Evolutionary conservation across 1,139 yeast genomes (phyloP), one percentile per base, ranked within the genome.

Genomic region (Yamadazyma triangularis): DNA sequence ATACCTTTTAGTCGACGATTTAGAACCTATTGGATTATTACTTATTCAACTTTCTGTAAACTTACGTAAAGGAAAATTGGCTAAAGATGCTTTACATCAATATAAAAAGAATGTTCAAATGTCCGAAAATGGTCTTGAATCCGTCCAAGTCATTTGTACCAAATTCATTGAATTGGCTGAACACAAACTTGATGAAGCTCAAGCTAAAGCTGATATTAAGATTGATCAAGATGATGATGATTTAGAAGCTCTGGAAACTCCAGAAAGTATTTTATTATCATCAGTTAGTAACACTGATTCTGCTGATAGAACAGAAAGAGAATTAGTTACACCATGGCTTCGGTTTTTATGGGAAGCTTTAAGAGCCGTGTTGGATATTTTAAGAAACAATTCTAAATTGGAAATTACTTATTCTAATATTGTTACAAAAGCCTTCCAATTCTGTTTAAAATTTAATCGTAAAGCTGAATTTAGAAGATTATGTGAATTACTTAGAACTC

Each of bases 311-410:
- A 86, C 96, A 30, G 96, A 91, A 60, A 75, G 95, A 51, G 97
- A 88, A 54, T 79, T 88, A 42, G 91, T 91, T 35, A 85, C 95
- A 36, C 96, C 98, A 34, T 89, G 96, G 95, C 74, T 91, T 56
- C 79, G 93, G 61, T 89, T 91, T 62, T 70, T 88, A 47, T 91
- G 97, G 97, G 98, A 93, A 64, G 88, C 96, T 15, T 88, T 84
- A 65, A 79, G 97, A 60, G 79, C 94, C 29, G 85, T 81, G 25
- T 72, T 91, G 57, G 98, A 91, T 56, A 76, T 89, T 41, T 73
- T 91, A 58, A 80, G 96, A 63, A 89, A 89, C 73, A 91, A 89
- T 68, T 79, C 94, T 43, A 85, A 85, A 58, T 71, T 91, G 51
- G 98, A 91, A 64, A 72, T 79, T 32, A 75, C 94, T 30, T 93